Percentiles rank a stretch among this genome's conserved stretches.
phyloP scores from a whole-genome alignment of 331 rosid genomes.

The Cydonia oblonga region DNA sequence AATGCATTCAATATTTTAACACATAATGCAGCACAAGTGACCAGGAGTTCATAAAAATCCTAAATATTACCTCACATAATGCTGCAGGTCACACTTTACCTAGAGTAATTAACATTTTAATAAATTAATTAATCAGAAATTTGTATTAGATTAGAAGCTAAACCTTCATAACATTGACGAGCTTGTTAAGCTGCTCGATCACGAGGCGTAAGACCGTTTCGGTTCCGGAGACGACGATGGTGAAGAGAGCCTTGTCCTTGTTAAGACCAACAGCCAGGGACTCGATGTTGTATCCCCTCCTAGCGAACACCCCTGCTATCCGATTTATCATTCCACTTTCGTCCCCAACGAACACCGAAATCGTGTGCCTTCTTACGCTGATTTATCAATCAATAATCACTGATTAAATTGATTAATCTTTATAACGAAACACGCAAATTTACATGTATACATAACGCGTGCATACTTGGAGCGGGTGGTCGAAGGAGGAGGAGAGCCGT shows the following conservation, averaged over 20 bases:
- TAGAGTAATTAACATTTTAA: neutral
- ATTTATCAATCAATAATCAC: neutral
- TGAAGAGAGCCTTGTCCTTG: constrained; percentile 51
- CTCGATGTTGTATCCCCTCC: constrained; percentile 54
- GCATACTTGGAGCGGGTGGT: constrained; percentile 32
- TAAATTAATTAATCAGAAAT: neutral
- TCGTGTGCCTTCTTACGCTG: constrained; percentile 44
- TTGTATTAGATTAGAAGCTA: neutral
- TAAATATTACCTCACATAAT: neutral
- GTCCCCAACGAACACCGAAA: constrained; percentile 54
- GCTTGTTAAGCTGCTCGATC: constrained; percentile 51
- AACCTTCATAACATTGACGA: constrained; percentile 48
- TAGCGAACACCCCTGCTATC: constrained; percentile 44
- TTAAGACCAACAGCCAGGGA: constrained; percentile 51
- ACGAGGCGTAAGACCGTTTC: constrained; percentile 35
- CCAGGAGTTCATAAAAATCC: neutral
- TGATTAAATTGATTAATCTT: neutral
- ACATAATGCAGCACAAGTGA: neutral
- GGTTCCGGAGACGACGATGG: constrained; percentile 43
- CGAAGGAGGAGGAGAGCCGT: constrained; percentile 21
- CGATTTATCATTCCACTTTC: constrained; percentile 59
- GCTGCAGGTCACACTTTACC: neutral
- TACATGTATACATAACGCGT: neutral
- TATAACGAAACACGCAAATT: neutral
- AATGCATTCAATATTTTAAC: neutral